Percentiles rank a stretch among this genome's conserved stretches.
These are phyloP conservation scores for Pestalotiopsis sp. DNA, from an alignment of 2,329 filamentous ascomycete genomes.

Conservation along the genomic window DNA sequence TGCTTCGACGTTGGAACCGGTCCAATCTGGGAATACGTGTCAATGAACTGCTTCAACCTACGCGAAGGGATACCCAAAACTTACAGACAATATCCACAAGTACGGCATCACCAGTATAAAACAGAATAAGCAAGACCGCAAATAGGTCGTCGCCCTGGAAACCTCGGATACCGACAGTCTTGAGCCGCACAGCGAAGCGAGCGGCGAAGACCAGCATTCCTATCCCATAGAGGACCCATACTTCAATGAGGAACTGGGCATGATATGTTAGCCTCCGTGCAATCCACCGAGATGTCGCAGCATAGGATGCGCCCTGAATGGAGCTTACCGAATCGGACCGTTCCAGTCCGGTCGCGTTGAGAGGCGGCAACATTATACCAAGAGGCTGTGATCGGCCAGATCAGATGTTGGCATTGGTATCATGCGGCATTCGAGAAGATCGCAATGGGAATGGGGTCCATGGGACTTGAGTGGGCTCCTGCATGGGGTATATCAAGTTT, in stretches of 20 bases:
- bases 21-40: neutral
- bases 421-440: neutral
- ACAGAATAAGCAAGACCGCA: slow-evolving; percentile 31
- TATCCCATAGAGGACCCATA: slow-evolving; percentile 32
- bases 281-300: neutral
- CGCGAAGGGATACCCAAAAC: neutral
- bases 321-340: neutral
- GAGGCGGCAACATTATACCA: neutral
- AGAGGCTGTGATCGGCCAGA: neutral
- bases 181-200: slow-evolving; percentile 36
- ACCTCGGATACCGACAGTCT: slow-evolving; percentile 37
- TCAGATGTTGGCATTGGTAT: neutral
- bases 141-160: slow-evolving; percentile 41
- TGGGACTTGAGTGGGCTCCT: neutral
- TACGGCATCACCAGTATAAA: slow-evolving; percentile 32
- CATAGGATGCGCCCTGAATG: neutral
- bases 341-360: neutral
- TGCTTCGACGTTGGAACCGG: slow-evolving; percentile 2
- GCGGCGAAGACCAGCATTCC: slow-evolving; percentile 32
- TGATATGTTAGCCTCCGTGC: neutral
- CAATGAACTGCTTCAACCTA: neutral
- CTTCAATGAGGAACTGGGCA: slow-evolving; percentile 29
- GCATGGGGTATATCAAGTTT: neutral
- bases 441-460: neutral
- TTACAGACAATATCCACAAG: neutral